Conservation (phyloP, 345 rosid species). For the Dipteronia sinensis region DNA sequence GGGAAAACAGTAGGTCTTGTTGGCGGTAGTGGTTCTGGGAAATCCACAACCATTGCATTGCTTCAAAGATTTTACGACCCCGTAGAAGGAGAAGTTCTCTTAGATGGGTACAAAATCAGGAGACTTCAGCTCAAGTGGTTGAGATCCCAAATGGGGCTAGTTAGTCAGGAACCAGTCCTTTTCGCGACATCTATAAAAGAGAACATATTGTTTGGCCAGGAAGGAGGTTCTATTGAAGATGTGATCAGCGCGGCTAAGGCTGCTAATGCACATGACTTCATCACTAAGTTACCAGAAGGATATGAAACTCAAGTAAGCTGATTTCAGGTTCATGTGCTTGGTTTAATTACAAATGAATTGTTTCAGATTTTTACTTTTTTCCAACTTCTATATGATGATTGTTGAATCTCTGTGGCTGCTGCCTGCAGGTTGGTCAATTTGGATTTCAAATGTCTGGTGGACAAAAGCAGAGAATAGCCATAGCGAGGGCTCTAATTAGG, state of each 20-base stretch:
- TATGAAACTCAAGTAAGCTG: slow-evolving; percentile 65
- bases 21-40: slow-evolving; percentile 77
- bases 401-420: background rate
- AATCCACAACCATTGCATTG: slow-evolving; percentile 60
- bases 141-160: slow-evolving; percentile 67
- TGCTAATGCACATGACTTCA: slow-evolving; percentile 72
- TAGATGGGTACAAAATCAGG: slow-evolving; percentile 59
- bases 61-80: slow-evolving; percentile 73
- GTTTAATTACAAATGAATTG: background rate
- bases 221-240: slow-evolving; percentile 63
- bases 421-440: slow-evolving; percentile 60
- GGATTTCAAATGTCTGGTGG: slow-evolving; percentile 77
- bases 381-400: no score
- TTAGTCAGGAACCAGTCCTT: slow-evolving; percentile 69
- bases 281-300: slow-evolving; percentile 59
- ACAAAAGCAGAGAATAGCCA: slow-evolving; percentile 75
- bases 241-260: slow-evolving; percentile 54
- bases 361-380: no score
- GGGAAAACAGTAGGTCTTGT: slow-evolving; percentile 66
- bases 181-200: slow-evolving; percentile 63
- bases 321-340: background rate
- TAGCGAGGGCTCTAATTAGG: slow-evolving; percentile 66
- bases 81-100: slow-evolving; percentile 48
- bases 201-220: slow-evolving; percentile 65
- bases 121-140: slow-evolving; percentile 69